Evolutionary conservation across 345 rosid genomes (phyloP).

Genomic region (Arabidopsis suecica): DNA sequence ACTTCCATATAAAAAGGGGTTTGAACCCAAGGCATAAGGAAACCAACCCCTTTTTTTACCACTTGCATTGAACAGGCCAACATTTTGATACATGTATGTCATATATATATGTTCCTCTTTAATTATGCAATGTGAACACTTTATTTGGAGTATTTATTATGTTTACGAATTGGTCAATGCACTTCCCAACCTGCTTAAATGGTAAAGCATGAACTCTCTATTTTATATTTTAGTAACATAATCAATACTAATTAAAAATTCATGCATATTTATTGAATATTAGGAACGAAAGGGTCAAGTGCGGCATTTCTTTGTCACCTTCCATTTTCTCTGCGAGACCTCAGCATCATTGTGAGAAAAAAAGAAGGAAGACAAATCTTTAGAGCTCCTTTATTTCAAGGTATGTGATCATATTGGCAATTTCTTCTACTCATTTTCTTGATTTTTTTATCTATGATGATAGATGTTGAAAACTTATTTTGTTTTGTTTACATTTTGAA

Average conservation of each 20-base stretch:
- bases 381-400: constrained; percentile 19
- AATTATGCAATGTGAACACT: background rate
- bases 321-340: constrained; percentile 32
- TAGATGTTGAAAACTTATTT: background rate
- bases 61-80: background rate
- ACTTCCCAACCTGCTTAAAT: constrained; percentile 18
- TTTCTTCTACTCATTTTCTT: constrained; percentile 1
- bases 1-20: too few species aligned
- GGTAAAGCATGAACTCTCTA: constrained; percentile 32
- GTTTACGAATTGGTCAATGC: constrained; percentile 27
- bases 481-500: constrained; percentile 2
- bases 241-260: constrained; percentile 16
- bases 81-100: constrained; percentile 13
- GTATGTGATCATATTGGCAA: constrained; percentile 21
- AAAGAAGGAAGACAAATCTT: constrained; percentile 20
- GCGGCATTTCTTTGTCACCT: constrained; percentile 25
- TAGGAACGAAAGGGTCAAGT: constrained; percentile 30
- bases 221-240: constrained; percentile 21
- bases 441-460: background rate
- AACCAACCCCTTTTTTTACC: too few species aligned
- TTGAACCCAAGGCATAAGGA: too few species aligned
- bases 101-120: constrained; percentile 2
- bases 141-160: background rate
- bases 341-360: constrained; percentile 23
- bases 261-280: background rate